A percentile compares a stretch with the other conserved stretches of the same genome.
phyloP scores from a whole-genome alignment of 768 basidiomycete genomes.

The Phanerochaete sordida region DNA sequence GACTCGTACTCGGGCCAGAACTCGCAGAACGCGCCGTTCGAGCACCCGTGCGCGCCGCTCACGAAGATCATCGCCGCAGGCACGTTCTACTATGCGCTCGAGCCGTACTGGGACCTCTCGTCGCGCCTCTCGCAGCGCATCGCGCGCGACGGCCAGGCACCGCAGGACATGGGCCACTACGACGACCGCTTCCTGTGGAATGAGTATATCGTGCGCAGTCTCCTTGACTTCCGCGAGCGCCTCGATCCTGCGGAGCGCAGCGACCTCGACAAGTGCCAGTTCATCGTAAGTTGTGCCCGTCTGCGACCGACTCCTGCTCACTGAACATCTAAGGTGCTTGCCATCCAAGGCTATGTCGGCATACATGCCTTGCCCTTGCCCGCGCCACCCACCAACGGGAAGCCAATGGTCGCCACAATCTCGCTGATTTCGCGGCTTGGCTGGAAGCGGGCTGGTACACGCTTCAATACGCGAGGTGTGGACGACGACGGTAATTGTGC shows the following conservation, averaged over 20 bases:
- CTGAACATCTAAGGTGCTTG: slow-evolving; percentile 55
- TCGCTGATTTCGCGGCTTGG: slow-evolving; percentile 84
- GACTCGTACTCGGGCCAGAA: slow-evolving; percentile 42
- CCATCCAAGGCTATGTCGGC: slow-evolving; percentile 93
- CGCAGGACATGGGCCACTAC: slow-evolving; percentile 54
- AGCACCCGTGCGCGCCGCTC: slow-evolving; percentile 88
- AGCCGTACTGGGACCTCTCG: slow-evolving; percentile 86
- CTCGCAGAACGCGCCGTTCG: slow-evolving; percentile 49
- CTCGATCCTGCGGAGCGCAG: slow-evolving; percentile 65
- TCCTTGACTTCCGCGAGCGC: slow-evolving; percentile 84
- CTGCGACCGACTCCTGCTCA: not conserved
- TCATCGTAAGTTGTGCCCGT: slow-evolving; percentile 55
- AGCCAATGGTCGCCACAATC: slow-evolving; percentile 69
- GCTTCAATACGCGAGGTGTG: slow-evolving; percentile 95
- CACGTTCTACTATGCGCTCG: slow-evolving; percentile 88
- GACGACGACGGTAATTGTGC: slow-evolving; percentile 95
- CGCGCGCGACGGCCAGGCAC: slow-evolving; percentile 16
- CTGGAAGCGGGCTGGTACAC: slow-evolving; percentile 94
- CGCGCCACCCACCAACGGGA: slow-evolving; percentile 70
- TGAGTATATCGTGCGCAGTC: slow-evolving; percentile 79
- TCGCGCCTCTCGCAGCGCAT: slow-evolving; percentile 74
- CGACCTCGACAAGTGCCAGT: slow-evolving; percentile 80
- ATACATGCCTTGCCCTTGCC: slow-evolving; percentile 75
- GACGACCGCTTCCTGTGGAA: slow-evolving; percentile 96
- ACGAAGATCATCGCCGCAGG: slow-evolving; percentile 90